Percentiles rank a stretch among this genome's conserved stretches.
These are phyloP conservation scores for Heliosperma pusillum DNA, from an alignment of 148 eudicot species.

Conservation along the genomic window DNA sequence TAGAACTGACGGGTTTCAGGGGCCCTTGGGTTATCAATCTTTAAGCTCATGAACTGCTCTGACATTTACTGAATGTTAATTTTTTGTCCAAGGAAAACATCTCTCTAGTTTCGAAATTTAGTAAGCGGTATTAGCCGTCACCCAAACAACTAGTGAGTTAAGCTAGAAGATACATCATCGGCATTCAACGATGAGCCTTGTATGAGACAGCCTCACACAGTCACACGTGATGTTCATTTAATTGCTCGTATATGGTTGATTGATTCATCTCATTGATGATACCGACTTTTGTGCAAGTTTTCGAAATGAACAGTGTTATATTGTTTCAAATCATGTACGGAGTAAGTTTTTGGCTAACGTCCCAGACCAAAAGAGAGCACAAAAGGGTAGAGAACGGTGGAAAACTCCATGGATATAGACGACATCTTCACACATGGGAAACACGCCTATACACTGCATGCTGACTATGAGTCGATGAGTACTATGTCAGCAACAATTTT, in stretches of 20 bases:
- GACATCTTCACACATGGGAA: not conserved
- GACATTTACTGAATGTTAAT: not conserved
- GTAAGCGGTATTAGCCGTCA: too few relatives aligned
- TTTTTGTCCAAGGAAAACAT: too few relatives aligned
- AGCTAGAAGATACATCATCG: too few relatives aligned
- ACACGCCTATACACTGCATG: not conserved
- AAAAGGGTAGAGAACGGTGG: not conserved
- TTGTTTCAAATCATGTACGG: not conserved
- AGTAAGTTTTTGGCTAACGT: not conserved
- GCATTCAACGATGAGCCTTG: too few relatives aligned
- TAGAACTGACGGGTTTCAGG: conserved; percentile 36
- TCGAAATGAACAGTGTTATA: too few relatives aligned
- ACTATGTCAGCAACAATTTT: too few relatives aligned
- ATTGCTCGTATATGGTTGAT: not conserved
- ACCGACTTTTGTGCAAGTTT: too few relatives aligned
- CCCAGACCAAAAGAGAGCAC: not conserved
- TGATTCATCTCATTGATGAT: not conserved
- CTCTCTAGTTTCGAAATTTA: too few relatives aligned
- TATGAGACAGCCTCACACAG: not conserved
- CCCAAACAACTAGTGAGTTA: too few relatives aligned
- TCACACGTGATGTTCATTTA: not conserved
- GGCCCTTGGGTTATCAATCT: conserved; percentile 83
- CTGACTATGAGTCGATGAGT: too few relatives aligned
- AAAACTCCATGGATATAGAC: not conserved
- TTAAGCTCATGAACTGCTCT: conserved; percentile 43